Percentiles rank a stretch among this genome's conserved stretches.
Conservation (phyloP, 805 yeast species). For the Kregervanrija fluxuum region DNA sequence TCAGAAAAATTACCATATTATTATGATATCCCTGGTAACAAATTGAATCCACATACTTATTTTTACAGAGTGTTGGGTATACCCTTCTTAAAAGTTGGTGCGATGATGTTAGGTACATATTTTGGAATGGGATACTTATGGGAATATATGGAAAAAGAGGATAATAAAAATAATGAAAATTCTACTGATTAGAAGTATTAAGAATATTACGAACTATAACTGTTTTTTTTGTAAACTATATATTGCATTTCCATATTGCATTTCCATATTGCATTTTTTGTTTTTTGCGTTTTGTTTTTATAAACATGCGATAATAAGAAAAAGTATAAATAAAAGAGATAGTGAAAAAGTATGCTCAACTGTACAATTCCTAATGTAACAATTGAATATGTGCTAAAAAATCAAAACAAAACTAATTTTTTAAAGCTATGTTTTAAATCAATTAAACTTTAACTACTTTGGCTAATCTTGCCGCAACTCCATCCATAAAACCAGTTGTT, state of each 20-base stretch:
- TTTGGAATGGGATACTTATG: conserved; percentile 38
- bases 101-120: conserved; percentile 38
- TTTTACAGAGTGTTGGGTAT: conserved; percentile 41
- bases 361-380: too few relatives aligned
- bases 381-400: neutral
- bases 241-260: too few relatives aligned
- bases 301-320: too few relatives aligned
- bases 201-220: too few relatives aligned
- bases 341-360: too few relatives aligned
- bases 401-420: neutral
- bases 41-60: conserved; percentile 23
- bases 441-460: conserved; percentile 13
- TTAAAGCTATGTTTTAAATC: neutral
- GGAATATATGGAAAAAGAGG: conserved; percentile 32
- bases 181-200: too few relatives aligned
- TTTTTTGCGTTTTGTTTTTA: too few relatives aligned
- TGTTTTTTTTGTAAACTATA: too few relatives aligned
- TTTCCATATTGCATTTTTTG: too few relatives aligned
- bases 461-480: conserved; percentile 48
- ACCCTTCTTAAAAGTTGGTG: conserved; percentile 40
- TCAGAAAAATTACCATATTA: conserved; percentile 3
- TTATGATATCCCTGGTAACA: conserved; percentile 12
- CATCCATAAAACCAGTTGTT: conserved; percentile 70
- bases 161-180: conserved; percentile 2
- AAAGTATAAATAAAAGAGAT: too few relatives aligned